phyloP scores from a whole-genome alignment of 495 filamentous ascomycete species.

The Podospora pseudoanserina region DNA sequence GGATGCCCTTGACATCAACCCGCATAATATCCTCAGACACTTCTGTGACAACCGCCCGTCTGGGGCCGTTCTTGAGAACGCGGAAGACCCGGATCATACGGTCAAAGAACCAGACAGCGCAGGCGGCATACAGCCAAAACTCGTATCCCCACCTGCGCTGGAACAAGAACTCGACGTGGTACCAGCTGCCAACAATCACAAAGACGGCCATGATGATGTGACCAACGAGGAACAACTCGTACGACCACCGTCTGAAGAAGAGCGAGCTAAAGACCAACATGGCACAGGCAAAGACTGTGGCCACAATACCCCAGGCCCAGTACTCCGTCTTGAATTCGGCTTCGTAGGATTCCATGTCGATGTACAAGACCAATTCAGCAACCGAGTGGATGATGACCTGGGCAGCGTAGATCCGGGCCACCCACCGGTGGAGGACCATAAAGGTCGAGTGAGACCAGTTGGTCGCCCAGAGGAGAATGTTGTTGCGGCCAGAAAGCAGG shows the following conservation, averaged over 20 bases:
- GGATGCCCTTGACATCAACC: slow-evolving; percentile 35
- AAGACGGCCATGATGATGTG: slow-evolving; percentile 42
- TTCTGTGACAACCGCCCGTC: slow-evolving; percentile 33
- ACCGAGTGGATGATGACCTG: slow-evolving; percentile 40
- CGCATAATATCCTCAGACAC: slow-evolving; percentile 32
- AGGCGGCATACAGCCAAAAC: slow-evolving; percentile 43
- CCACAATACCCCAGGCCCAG: slow-evolving; percentile 45
- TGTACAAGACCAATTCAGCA: slow-evolving; percentile 25
- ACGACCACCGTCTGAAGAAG: slow-evolving; percentile 31
- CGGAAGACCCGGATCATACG: slow-evolving; percentile 36
- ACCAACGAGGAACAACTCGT: slow-evolving; percentile 42
- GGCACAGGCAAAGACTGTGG: slow-evolving; percentile 27
- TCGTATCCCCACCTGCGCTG: slow-evolving; percentile 34
- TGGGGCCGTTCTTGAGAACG: slow-evolving; percentile 28
- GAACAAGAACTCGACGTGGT: slow-evolving; percentile 33
- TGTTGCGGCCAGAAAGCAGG: slow-evolving; percentile 43
- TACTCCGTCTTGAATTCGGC: slow-evolving; percentile 25
- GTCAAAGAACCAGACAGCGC: slow-evolving; percentile 47
- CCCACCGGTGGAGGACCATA: slow-evolving; percentile 45
- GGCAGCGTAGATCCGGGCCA: slow-evolving; percentile 38
- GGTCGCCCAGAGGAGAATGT: slow-evolving; percentile 44
- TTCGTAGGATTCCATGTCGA: slow-evolving; percentile 24
- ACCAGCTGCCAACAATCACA: slow-evolving; percentile 41
- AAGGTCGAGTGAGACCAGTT: slow-evolving; percentile 47
- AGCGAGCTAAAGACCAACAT: slow-evolving; percentile 26